These are phyloP conservation scores for Psilocybe azurescens DNA, from an alignment of 768 basidiomycete species.

Conservation along the genomic window DNA sequence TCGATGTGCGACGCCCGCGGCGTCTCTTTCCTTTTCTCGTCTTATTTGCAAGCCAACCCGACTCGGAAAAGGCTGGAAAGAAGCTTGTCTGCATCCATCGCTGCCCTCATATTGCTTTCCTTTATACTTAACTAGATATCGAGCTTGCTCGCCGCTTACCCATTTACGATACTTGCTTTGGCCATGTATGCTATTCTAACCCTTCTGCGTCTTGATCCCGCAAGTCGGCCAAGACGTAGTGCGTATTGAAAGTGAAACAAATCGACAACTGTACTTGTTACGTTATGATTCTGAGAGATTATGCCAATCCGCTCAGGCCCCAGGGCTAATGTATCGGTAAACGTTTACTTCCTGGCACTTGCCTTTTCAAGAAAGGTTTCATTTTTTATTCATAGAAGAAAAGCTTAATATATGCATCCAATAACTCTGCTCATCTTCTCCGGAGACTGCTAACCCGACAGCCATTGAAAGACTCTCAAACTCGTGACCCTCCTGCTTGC, in stretches of 20 bases:
- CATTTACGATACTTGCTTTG: constrained; percentile 35
- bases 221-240: constrained; percentile 22
- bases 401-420: constrained; percentile 37
- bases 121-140: constrained; percentile 25
- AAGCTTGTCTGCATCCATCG: constrained; percentile 21
- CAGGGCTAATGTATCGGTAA: neutral
- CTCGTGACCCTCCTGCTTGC: constrained; percentile 16
- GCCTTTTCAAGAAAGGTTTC: constrained; percentile 10
- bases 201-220: constrained; percentile 4
- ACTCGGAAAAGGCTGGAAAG: constrained; percentile 24
- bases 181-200: constrained; percentile 33
- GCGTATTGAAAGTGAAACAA: constrained; percentile 14
- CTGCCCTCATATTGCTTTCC: constrained; percentile 16
- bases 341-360: neutral
- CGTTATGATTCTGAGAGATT: neutral
- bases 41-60: constrained; percentile 21
- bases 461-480: constrained; percentile 26
- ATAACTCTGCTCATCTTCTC: constrained; percentile 42
- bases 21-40: constrained; percentile 26
- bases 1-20: constrained; percentile 32
- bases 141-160: constrained; percentile 34
- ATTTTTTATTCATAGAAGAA: constrained; percentile 20
- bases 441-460: constrained; percentile 42
- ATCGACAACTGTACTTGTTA: constrained; percentile 4
- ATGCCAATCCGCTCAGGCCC: constrained; percentile 1